Evolutionary conservation across 2,329 filamentous ascomycete genomes (phyloP).

Genomic region (Colletotrichum sp.): DNA sequence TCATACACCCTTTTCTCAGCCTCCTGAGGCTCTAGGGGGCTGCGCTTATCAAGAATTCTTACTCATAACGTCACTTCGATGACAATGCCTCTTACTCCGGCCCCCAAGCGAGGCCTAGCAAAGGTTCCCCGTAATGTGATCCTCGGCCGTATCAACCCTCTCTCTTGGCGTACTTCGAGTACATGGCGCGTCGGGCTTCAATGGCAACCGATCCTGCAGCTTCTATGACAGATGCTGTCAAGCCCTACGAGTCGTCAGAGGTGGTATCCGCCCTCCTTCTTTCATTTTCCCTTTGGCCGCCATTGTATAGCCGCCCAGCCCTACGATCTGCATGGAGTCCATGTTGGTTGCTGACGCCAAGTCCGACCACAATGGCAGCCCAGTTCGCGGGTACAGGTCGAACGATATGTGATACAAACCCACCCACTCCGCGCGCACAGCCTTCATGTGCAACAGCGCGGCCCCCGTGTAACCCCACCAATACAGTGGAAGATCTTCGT

Average conservation of each 20-base stretch:
- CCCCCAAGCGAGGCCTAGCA: neutral
- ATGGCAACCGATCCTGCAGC: neutral
- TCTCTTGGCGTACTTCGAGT: neutral
- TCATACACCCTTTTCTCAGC: neutral
- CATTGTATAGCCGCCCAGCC: constrained; percentile 12
- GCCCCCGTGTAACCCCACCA: neutral
- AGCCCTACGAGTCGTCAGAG: neutral
- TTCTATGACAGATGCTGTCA: neutral
- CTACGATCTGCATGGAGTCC: neutral
- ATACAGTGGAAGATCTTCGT: neutral
- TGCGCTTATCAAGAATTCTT: neutral
- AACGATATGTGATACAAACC: neutral
- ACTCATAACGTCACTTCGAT: neutral
- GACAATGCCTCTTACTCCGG: neutral
- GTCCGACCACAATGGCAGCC: neutral
- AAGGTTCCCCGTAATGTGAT: neutral
- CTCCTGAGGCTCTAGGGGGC: neutral
- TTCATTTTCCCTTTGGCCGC: neutral
- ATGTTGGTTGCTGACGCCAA: neutral
- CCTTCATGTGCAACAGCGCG: neutral
- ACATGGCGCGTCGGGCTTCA: neutral
- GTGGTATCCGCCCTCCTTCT: neutral
- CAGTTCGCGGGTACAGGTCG: neutral
- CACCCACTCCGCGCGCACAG: neutral
- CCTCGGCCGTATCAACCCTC: neutral